A percentile compares a stretch with the other conserved stretches of the same genome.
Evolutionary conservation across 2,329 filamentous ascomycete genomes (phyloP).

Genomic region (Phaeosphaeriaceae sp.): DNA sequence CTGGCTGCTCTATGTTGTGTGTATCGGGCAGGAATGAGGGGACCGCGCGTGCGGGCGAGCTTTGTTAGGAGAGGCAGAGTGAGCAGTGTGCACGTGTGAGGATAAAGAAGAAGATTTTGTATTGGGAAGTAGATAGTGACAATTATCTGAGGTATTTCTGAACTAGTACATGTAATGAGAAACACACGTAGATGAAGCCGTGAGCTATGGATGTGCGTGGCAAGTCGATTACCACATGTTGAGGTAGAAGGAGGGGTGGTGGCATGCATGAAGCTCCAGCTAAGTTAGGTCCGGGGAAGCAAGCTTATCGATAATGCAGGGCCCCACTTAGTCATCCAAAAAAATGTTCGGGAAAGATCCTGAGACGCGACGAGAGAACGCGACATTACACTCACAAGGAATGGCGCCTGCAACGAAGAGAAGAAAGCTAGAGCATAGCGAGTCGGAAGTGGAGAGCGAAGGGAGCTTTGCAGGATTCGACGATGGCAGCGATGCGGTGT

Average conservation of each 20-base stretch:
- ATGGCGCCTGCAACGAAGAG: slow-evolving; percentile 53
- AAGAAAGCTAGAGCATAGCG: slow-evolving; percentile 55
- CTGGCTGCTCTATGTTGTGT: slow-evolving; percentile 29
- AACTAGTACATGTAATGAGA: not conserved
- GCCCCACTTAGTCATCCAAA: slow-evolving; percentile 6
- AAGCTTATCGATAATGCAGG: slow-evolving; percentile 27
- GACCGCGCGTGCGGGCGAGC: slow-evolving; percentile 26
- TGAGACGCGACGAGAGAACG: slow-evolving; percentile 8
- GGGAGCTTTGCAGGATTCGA: slow-evolving; percentile 32
- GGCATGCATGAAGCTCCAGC: slow-evolving; percentile 3
- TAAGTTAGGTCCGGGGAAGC: slow-evolving; percentile 11
- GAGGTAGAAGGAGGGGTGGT: slow-evolving; percentile 2
- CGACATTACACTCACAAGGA: slow-evolving; percentile 8
- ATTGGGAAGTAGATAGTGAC: not conserved
- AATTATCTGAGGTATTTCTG: too few species aligned
- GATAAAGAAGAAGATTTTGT: slow-evolving; percentile 13
- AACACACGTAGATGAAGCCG: not conserved
- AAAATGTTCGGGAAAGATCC: slow-evolving; percentile 22
- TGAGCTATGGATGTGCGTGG: not conserved
- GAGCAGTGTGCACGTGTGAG: slow-evolving; percentile 13
- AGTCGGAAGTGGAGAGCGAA: slow-evolving; percentile 35
- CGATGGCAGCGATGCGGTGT: slow-evolving; percentile 20
- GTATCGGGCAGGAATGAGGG: slow-evolving; percentile 1
- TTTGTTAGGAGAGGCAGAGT: slow-evolving; percentile 30
- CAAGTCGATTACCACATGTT: not conserved